Evolutionary conservation across 345 rosid species (phyloP).

Genomic region (Acer yangbiense): DNA sequence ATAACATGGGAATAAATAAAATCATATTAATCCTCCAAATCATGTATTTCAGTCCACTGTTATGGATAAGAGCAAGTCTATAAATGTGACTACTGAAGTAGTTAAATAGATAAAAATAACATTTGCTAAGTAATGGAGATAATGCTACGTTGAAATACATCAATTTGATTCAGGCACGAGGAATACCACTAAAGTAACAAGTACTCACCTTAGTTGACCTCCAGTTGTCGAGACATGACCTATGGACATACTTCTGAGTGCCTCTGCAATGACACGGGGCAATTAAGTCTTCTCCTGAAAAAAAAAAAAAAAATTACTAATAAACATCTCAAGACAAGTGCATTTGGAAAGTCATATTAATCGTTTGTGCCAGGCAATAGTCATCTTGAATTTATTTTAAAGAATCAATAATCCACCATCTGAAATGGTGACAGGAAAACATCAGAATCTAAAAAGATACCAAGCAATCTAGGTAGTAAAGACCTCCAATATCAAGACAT

Average conservation of each 20-base stretch:
- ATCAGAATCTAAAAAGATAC: conserved; percentile 21
- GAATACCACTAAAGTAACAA: conserved; percentile 5
- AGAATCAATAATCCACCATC: conserved; percentile 16
- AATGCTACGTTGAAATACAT: not conserved
- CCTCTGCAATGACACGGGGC: conserved; percentile 98
- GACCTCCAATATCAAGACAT: conserved; percentile 95
- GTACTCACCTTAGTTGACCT: conserved; percentile 88
- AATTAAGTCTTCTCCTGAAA: conserved; percentile 85
- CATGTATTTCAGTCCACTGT: conserved; percentile 4
- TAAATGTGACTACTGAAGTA: not conserved
- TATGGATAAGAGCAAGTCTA: not conserved
- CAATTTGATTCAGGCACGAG: conserved; percentile 15
- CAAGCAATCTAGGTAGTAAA: conserved; percentile 21
- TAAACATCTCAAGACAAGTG: conserved; percentile 21
- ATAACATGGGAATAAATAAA: conserved; percentile 18
- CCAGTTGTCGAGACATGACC: conserved; percentile 98
- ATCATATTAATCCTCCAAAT: conserved; percentile 14
- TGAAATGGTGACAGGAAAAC: conserved; percentile 9
- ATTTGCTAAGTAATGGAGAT: not conserved
- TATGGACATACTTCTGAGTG: conserved; percentile 96
- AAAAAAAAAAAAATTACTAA: conserved; percentile 2
- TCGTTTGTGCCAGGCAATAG: not conserved
- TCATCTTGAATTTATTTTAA: not conserved
- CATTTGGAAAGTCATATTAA: not conserved
- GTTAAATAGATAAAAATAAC: not conserved